Base-by-base conservation (phyloP, 202 grass and related monocot species). In the Carex arenaria region DNA sequence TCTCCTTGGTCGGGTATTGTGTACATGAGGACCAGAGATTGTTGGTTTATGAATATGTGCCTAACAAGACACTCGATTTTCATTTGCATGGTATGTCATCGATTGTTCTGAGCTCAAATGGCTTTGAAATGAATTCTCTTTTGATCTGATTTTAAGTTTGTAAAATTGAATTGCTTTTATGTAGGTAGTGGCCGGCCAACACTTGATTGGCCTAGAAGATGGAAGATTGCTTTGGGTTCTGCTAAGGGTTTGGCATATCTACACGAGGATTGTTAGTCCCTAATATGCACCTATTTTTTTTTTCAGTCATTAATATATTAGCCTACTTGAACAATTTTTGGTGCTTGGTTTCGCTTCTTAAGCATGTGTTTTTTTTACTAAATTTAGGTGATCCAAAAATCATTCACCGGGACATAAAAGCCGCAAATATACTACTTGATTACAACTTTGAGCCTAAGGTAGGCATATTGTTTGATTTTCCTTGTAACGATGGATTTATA, bases 361-460 rank as follows among this genome's bases (percentile, higher is more conserved):
- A 18, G 0, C 26, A 84, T 10, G 3, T 54, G 36, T 60, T 63
- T 6, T 6, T 75, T 75, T 73, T 14, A 30, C 61, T 81, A 28
- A 32, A 54, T 30, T 87, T 87, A 97, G 94, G 94, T 60, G 90
- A 89, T 65, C 90, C 92, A 28, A 94, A 87, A 85, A 92, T 97
- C 73, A 97, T 97, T 79, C 92, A 97, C 57, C 88, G 90, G 19
- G 92, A 97, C 89, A 97, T 97, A 61, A 97, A 97, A 83, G 94
- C 92, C 0, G 81, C 92, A 15, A 97, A 97, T 81, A 89, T 97
- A 67, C 89, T 97, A 47, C 88, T 97, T 4, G 94, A 97, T 85
- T 94, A 85, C 51, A 89, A 85, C 67, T 97, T 89, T 30, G 92
- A 97, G 31, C 90, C 94, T 15, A 92, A 97, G 92, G 92, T 97